These are phyloP conservation scores for Echinosophora koreensis DNA, from an alignment of 306 rosid genomes.

Conservation along the genomic window DNA sequence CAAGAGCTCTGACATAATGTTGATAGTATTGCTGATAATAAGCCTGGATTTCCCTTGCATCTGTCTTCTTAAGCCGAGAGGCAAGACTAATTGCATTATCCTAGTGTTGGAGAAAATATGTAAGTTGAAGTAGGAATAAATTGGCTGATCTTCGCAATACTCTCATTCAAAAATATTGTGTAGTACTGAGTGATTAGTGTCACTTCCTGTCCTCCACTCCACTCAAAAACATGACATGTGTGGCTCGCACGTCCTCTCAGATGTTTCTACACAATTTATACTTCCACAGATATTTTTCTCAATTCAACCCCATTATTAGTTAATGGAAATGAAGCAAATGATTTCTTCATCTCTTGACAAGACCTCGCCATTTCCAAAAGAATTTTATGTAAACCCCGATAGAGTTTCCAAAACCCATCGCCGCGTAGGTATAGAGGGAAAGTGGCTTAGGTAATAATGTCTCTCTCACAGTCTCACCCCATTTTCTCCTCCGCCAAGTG, in stretches of 20 bases:
- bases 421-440: too few species aligned
- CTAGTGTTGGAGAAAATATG: constrained; percentile 52
- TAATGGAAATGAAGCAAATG: constrained; percentile 11
- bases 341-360: not conserved
- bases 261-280: not conserved
- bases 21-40: constrained; percentile 93
- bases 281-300: not conserved
- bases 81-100: constrained; percentile 88
- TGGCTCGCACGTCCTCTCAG: not conserved
- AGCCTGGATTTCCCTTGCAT: constrained; percentile 91
- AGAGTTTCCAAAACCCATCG: not conserved
- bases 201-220: too few species aligned
- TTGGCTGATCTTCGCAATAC: not conserved
- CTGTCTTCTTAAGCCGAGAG: constrained; percentile 83
- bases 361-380: too few species aligned
- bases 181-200: not conserved
- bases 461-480: too few species aligned
- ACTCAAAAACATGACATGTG: too few species aligned
- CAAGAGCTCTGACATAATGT: constrained; percentile 88
- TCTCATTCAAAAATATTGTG: not conserved
- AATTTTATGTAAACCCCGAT: too few species aligned
- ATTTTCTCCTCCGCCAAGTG: too few species aligned
- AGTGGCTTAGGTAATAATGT: too few species aligned
- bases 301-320: not conserved
- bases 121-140: constrained; percentile 6